Evolutionary conservation across 441 rosid genomes (phyloP), one percentile per base, ranked within the genome.

Genomic region (Dalechampia spathulata): DNA sequence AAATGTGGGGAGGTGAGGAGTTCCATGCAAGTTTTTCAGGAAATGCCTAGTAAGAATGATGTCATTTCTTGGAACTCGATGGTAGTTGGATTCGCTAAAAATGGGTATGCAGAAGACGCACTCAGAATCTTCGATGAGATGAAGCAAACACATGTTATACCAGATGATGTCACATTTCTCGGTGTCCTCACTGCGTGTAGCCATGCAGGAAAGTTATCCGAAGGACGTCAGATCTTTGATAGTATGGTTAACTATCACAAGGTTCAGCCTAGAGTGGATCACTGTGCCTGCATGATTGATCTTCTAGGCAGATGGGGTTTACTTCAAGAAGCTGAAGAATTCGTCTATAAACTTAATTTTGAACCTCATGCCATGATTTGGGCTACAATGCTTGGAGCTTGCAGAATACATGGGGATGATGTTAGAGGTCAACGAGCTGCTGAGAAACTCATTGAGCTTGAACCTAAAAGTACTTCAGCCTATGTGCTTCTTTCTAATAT

Each of bases 161-260:
- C 95, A 49, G 96, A 91, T 68, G 89, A 88, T 39, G 63, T 91
- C 58, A 91, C 98, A 23, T 91, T 88, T 82, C 85, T 91, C 26
- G 95, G 98, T 52, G 81, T 83, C 65, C 95, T 91, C 36, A 86
- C 93, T 48, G 98, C 95, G 15, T 91, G 98, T 57, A 87, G 90
- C 77, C 98, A 91, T 79, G 81, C 95, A 30, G 98, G 98, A 64
- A 80, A 55, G 73, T 83, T 91, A 42, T 63, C 75, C 7, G 82
- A 82, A 61, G 98, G 96, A 25, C 78, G 76, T 30, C 62, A 54
- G 61, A 75, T 83, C 37, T 91, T 79, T 66, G 74, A 85, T 36
- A 69, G 66, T 52, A 87, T 91, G 96, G 71, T 76, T 57, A 68
- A 68, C 63, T 71, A 57, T 63, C 80, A 76, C 34, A 68, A 77